These are phyloP conservation scores for Prunus mongolica DNA, from an alignment of 306 rosid genomes.

Conservation along the genomic window DNA sequence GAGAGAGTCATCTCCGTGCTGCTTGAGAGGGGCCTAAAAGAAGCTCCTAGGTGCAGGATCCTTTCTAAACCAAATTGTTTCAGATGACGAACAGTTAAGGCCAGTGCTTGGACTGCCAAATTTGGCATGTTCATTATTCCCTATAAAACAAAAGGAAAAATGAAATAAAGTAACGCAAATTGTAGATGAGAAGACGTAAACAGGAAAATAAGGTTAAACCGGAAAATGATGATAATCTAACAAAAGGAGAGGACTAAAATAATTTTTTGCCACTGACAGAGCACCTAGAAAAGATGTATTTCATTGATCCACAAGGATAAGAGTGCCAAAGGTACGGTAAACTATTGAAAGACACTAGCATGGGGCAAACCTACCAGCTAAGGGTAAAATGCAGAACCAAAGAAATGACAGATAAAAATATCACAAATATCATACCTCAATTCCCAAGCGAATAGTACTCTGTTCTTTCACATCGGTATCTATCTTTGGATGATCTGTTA, in stretches of 20 bases:
- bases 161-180: slow-evolving; percentile 9
- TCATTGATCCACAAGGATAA: slow-evolving; percentile 9
- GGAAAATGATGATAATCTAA: not conserved
- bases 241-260: not conserved
- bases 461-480: slow-evolving; percentile 32
- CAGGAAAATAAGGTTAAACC: slow-evolving; percentile 2
- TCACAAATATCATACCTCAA: slow-evolving; percentile 45
- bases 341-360: not conserved
- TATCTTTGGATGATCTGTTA: slow-evolving; percentile 32
- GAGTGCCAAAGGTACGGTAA: not conserved
- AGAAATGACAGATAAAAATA: slow-evolving; percentile 13
- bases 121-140: slow-evolving; percentile 75
- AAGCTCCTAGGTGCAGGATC: slow-evolving; percentile 57
- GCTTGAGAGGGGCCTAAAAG: slow-evolving; percentile 79
- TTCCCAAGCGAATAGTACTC: slow-evolving; percentile 38
- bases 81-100: slow-evolving; percentile 69
- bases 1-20: slow-evolving; percentile 80
- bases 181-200: slow-evolving; percentile 9
- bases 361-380: not conserved
- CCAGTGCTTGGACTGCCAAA: slow-evolving; percentile 79
- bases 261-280: not conserved
- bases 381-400: not conserved
- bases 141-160: slow-evolving; percentile 33
- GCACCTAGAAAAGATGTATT: not conserved
- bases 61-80: slow-evolving; percentile 88